These are phyloP conservation scores for Nitzschia inconspicua DNA, from an alignment of 108 stramenopile genomes.

Conservation along the genomic window DNA sequence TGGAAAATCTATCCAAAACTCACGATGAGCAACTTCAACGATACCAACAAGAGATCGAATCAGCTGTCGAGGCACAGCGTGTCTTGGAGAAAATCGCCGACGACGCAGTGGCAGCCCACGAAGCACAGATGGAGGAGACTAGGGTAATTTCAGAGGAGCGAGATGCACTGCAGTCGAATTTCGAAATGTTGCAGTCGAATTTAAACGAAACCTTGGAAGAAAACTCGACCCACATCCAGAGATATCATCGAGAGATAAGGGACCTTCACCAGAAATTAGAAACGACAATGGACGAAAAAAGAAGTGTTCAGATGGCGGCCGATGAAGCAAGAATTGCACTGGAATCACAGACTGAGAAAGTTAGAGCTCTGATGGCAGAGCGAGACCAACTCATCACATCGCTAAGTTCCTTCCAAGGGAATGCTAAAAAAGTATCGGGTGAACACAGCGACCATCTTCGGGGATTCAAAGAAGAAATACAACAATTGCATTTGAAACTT, in stretches of 20 bases:
- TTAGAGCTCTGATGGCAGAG: background rate
- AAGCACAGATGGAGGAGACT: background rate
- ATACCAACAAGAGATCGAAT: conserved; percentile 19
- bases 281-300: background rate
- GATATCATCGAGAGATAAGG: conserved; percentile 1
- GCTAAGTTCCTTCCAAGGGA: conserved; percentile 2
- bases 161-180: background rate
- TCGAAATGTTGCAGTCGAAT: background rate
- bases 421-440: background rate
- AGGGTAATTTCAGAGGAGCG: background rate
- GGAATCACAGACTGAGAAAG: background rate
- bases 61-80: background rate
- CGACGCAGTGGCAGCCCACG: background rate
- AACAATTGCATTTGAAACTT: background rate
- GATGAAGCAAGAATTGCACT: conserved; percentile 10
- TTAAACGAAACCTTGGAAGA: background rate
- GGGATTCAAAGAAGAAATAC: conserved; percentile 4
- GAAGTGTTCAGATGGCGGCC: conserved; percentile 3
- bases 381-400: conserved; percentile 2
- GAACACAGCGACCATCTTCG: background rate
- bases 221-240: background rate
- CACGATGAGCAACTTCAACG: conserved; percentile 4
- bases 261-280: conserved; percentile 4
- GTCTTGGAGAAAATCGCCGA: conserved; percentile 4
- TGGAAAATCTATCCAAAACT: conserved; percentile 2